A percentile compares a stretch with the other conserved stretches of the same genome.
Evolutionary conservation across 176 grass and related monocot species (phyloP).

Genomic region (Thalia dealbata): DNA sequence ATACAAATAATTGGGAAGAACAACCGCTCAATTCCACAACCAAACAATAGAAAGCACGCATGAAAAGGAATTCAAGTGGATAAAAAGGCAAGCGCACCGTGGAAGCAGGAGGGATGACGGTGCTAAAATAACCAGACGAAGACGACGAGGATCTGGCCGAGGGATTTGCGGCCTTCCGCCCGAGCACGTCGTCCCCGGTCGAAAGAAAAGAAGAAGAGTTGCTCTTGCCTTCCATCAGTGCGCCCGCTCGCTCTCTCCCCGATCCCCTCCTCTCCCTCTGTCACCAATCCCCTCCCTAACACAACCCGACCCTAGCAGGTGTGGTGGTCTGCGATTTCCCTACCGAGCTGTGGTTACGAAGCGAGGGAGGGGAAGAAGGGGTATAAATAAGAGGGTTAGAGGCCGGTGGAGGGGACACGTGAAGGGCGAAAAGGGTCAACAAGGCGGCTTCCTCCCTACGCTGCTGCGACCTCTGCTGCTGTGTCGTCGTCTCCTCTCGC

Average conservation of each 20-base stretch:
- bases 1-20: background rate
- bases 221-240: background rate
- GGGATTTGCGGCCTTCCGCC: background rate
- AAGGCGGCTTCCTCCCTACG: background rate
- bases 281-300: background rate
- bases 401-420: background rate
- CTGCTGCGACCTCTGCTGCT: background rate
- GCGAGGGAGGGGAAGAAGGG: background rate
- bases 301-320: background rate
- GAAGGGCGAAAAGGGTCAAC: background rate
- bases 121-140: slow-evolving; percentile 5
- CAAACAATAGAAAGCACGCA: background rate
- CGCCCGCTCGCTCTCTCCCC: background rate
- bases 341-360: background rate
- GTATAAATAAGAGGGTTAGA: background rate
- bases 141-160: background rate
- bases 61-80: background rate
- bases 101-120: slow-evolving; percentile 10
- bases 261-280: background rate
- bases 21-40: background rate
- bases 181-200: background rate
- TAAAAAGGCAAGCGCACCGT: background rate
- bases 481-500: background rate
- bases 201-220: background rate
- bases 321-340: background rate